Evolutionary conservation across 202 grass and related monocot genomes (phyloP).

Genomic region (Setaria viridis): DNA sequence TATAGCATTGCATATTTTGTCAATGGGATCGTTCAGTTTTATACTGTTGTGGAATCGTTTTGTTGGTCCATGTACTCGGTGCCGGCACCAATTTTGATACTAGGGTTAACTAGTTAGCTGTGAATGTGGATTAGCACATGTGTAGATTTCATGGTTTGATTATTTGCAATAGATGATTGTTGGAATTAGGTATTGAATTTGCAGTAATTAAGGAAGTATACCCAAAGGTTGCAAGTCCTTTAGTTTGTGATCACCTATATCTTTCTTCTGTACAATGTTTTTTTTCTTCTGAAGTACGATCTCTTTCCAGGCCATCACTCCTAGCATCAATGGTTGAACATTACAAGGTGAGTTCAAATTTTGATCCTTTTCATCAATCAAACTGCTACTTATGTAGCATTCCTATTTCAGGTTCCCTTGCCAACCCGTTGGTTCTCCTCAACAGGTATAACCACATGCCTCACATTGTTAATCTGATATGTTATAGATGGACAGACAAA

Average conservation of each 20-base stretch:
- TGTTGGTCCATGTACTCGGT: neutral
- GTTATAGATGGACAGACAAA: slow-evolving; percentile 22
- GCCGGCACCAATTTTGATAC: neutral
- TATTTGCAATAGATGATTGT: neutral
- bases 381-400: slow-evolving; percentile 44
- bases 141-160: neutral
- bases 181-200: slow-evolving; percentile 1
- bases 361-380: slow-evolving; percentile 26
- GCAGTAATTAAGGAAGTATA: neutral
- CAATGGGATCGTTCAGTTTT: neutral
- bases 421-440: slow-evolving; percentile 69
- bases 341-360: slow-evolving; percentile 48
- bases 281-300: slow-evolving; percentile 6
- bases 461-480: slow-evolving; percentile 30
- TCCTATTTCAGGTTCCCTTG: slow-evolving; percentile 61
- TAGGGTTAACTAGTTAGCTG: slow-evolving; percentile 6
- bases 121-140: slow-evolving; percentile 9
- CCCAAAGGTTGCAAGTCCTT: slow-evolving; percentile 31
- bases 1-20: slow-evolving; percentile 15
- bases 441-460: slow-evolving; percentile 55
- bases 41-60: neutral
- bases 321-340: slow-evolving; percentile 43
- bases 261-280: slow-evolving; percentile 2
- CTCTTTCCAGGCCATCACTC: slow-evolving; percentile 53
- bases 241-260: neutral